Conservation (phyloP, 2,329 filamentous ascomycete species). For the Aspergillus nomiae region DNA sequence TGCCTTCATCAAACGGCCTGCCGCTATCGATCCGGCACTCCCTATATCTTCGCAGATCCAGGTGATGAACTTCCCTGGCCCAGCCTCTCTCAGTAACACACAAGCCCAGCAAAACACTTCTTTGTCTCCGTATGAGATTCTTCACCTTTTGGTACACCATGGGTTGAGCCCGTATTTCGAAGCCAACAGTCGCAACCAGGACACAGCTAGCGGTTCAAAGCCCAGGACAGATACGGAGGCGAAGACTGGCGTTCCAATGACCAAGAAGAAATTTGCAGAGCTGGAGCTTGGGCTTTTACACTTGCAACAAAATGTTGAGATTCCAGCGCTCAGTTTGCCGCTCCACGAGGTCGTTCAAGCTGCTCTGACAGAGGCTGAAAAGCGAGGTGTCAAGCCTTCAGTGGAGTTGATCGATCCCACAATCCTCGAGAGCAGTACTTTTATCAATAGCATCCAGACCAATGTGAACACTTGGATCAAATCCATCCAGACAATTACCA, state of each 20-base stretch:
- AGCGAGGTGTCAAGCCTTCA: constrained; percentile 67
- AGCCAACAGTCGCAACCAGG: constrained; percentile 84
- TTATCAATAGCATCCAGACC: constrained; percentile 90
- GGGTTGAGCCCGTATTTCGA: constrained; percentile 96
- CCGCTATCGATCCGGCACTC: constrained; percentile 79
- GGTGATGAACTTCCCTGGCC: constrained; percentile 86
- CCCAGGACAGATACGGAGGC: constrained; percentile 82
- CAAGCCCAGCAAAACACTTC: constrained; percentile 70
- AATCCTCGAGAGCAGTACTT: constrained; percentile 83
- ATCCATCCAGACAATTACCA: constrained; percentile 94
- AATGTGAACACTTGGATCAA: constrained; percentile 98
- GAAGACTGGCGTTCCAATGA: constrained; percentile 93
- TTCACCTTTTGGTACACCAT: constrained; percentile 89
- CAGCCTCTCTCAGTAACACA: constrained; percentile 67
- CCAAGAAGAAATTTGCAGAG: constrained; percentile 95
- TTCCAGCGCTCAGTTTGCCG: constrained; percentile 84
- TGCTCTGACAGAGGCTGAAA: constrained; percentile 76
- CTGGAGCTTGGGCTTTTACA: constrained; percentile 87
- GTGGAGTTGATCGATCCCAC: constrained; percentile 75
- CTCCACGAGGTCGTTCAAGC: constrained; percentile 87
- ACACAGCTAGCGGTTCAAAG: constrained; percentile 65
- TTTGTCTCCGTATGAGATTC: constrained; percentile 83
- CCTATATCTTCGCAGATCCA: constrained; percentile 87
- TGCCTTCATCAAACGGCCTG: constrained; percentile 84
- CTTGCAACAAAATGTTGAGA: constrained; percentile 96